phyloP scores from a whole-genome alignment of 352 stramenopile species.

The Phytopythium litorale region DNA sequence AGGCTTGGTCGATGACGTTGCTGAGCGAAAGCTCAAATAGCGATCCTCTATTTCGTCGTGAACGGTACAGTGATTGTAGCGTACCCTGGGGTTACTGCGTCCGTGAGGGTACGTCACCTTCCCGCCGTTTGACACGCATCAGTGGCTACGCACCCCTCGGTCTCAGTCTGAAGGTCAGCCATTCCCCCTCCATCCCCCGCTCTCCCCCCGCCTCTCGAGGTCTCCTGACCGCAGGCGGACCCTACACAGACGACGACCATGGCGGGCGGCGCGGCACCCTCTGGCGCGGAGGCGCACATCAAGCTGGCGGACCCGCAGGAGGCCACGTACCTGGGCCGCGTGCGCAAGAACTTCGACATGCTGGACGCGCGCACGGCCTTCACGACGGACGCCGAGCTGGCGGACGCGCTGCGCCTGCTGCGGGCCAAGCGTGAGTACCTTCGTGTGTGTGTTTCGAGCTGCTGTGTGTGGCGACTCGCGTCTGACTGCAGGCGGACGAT shows the following conservation, averaged over 20 bases:
- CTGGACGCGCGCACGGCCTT: slow-evolving; percentile 79
- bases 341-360: slow-evolving; percentile 81
- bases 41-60: no score
- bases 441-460: background rate
- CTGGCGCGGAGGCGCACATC: slow-evolving; percentile 25
- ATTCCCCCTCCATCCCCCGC: no score
- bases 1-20: no score
- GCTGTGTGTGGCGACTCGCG: no score
- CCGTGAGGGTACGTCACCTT: no score
- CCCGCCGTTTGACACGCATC: no score
- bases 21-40: no score
- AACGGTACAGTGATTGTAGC: no score
- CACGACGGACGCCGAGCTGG: slow-evolving; percentile 44
- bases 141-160: no score
- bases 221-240: background rate
- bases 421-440: slow-evolving; percentile 20
- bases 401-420: slow-evolving; percentile 42
- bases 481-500: background rate
- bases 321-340: slow-evolving; percentile 68
- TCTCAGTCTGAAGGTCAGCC: no score
- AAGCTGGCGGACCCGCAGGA: slow-evolving; percentile 76
- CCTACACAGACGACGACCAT: background rate
- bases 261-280: slow-evolving; percentile 3
- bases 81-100: no score
- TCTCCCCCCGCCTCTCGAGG: no score